Base-by-base conservation (phyloP, 495 filamentous ascomycete genomes). In the Aspergillus affinis region DNA sequence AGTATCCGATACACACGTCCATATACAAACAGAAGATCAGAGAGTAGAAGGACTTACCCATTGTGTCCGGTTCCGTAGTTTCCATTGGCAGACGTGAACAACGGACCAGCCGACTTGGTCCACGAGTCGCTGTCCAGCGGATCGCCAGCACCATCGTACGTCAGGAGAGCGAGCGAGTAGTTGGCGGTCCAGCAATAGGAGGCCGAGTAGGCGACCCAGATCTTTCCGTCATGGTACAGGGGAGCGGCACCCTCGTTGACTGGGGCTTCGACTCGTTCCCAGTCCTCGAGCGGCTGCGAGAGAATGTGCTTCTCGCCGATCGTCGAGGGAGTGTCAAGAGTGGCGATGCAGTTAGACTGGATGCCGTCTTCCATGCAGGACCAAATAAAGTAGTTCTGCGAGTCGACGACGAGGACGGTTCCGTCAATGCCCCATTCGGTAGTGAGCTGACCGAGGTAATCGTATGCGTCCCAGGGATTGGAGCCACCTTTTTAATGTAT, bases 11-110 rank as follows among this genome's bases (percentile, higher is more conserved):
- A 32, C 13, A 15, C 13, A 10, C 36, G 12, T 4, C 13, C 36
- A 41, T 15, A 41, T 6, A 41, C 6, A 1, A 13, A 41, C 29
- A 32, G 6, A 26, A 26, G 23, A 26, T 26, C 2, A 26, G 29
- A 32, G 8, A 32, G 6, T 32, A 8, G 10, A 32, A 32, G 23
- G 6, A 15, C 36, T 15, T 41, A 41, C 36, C 9, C 36, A 41
- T 85, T 84, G 51, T 83, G 81, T 0, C 82, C 83, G 0, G 82
- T 77, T 2, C 83, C 83, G 48, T 77, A 81, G 65, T 83, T 80
- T 2, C 81, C 80, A 56, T 82, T 78, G 3, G 72, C 76, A 26
- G 73, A 71, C 0, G 65, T 52, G 21, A 75, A 61, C 6, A 72
- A 55, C 48, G 66, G 70, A 10, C 65, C 67, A 20, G 64, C 66